Percentiles rank a stretch among this genome's conserved stretches.
Evolutionary conservation across 2,329 filamentous ascomycete genomes (phyloP).

Genomic region (Ophiostoma angusticollis): DNA sequence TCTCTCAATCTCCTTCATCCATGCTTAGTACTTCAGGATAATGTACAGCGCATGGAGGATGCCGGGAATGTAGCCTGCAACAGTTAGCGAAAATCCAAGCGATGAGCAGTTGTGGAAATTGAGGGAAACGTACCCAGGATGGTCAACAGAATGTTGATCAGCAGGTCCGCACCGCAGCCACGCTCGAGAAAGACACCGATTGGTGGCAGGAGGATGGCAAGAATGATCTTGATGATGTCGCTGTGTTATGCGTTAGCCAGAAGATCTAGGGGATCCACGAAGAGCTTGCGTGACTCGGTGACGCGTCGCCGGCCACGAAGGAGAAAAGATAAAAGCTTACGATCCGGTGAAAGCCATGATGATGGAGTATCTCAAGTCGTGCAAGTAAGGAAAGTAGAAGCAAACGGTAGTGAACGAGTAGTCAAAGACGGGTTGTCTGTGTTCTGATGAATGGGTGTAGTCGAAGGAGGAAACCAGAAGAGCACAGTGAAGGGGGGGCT

Average conservation of each 20-base stretch:
- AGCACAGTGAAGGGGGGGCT: neutral
- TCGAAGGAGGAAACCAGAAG: neutral
- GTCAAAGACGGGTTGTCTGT: too few species aligned
- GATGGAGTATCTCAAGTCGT: constrained; percentile 11
- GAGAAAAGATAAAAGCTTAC: constrained; percentile 24
- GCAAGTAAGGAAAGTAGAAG: too few species aligned
- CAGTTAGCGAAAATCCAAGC: neutral
- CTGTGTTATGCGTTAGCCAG: too few species aligned
- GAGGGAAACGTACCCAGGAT: constrained; percentile 39
- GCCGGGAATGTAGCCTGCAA: constrained; percentile 51
- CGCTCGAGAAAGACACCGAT: constrained; percentile 90
- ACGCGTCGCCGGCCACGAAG: too few species aligned
- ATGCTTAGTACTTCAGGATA: constrained; percentile 68
- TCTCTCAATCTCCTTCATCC: neutral
- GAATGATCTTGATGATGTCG: constrained; percentile 57
- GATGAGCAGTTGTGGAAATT: neutral
- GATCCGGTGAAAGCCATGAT: constrained; percentile 48
- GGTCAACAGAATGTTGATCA: constrained; percentile 88
- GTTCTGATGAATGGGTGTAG: too few species aligned
- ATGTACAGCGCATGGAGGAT: constrained; percentile 93
- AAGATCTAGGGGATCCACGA: too few species aligned
- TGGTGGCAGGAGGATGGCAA: constrained; percentile 81
- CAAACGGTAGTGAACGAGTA: too few species aligned
- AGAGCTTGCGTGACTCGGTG: too few species aligned
- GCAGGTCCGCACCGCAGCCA: constrained; percentile 72